phyloP scores from a whole-genome alignment of 148 eudicot genomes.

The Arctostaphylos glauca region DNA sequence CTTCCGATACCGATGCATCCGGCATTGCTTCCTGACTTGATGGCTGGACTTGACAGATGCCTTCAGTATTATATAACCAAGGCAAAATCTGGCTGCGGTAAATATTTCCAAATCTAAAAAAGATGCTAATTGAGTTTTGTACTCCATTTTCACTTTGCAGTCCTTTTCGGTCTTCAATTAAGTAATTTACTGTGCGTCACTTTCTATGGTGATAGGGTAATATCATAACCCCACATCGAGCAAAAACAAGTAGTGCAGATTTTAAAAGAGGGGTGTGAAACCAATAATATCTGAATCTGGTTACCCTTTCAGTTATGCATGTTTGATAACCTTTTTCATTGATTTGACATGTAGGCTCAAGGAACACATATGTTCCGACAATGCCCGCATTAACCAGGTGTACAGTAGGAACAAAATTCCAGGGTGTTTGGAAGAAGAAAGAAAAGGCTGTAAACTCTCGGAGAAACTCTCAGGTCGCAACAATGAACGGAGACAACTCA shows the following conservation, averaged over 20 bases:
- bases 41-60: constrained; percentile 84
- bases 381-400: constrained; percentile 98
- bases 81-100: constrained; percentile 95
- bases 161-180: background rate
- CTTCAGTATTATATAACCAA: constrained; percentile 75
- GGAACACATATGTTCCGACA: constrained; percentile 69
- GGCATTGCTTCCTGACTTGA: constrained; percentile 79
- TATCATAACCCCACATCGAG: background rate
- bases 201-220: background rate
- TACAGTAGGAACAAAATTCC: constrained; percentile 58
- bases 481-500: constrained; percentile 51
- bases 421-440: constrained; percentile 78
- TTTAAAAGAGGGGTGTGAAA: background rate
- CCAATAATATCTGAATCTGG: background rate
- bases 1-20: constrained; percentile 97
- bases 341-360: constrained; percentile 59
- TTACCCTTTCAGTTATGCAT: background rate
- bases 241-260: background rate
- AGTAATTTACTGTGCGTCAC: background rate
- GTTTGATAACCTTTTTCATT: background rate
- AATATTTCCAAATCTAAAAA: constrained; percentile 15
- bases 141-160: background rate
- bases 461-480: constrained; percentile 72
- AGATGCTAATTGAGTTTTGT: background rate
- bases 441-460: constrained; percentile 58